A percentile compares a stretch with the other conserved stretches of the same genome.
Conservation (phyloP, 2,329 filamentous ascomycete genomes). For the Colletotrichum sp. region DNA sequence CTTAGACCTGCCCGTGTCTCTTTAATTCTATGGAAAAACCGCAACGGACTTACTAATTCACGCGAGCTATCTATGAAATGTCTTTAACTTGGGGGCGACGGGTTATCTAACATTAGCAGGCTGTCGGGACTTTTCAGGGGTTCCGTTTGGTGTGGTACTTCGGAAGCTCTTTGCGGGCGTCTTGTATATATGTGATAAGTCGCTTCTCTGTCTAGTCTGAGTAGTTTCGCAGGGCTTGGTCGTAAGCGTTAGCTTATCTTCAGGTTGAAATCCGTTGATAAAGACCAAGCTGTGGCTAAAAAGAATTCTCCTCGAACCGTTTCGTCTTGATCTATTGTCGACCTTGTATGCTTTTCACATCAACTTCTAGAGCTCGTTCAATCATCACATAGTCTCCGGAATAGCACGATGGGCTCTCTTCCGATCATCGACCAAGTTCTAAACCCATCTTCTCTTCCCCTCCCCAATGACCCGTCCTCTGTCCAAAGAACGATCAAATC, state of each 20-base stretch:
- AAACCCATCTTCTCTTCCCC: slow-evolving; percentile 2
- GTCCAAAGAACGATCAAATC: slow-evolving; percentile 30
- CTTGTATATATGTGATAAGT: not conserved
- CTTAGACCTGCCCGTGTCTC: not conserved
- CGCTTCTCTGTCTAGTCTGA: not conserved
- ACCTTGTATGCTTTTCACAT: not conserved
- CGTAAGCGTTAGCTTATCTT: not conserved
- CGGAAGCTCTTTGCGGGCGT: not conserved
- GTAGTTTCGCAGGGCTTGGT: not conserved
- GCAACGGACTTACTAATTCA: not conserved
- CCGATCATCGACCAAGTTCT: not conserved
- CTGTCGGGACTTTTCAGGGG: not conserved
- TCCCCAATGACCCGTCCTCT: slow-evolving; percentile 12
- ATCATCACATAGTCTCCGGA: not conserved
- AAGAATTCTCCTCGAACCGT: not conserved
- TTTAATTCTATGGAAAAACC: not conserved
- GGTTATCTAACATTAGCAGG: not conserved
- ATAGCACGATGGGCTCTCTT: not conserved
- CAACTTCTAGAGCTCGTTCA: not conserved
- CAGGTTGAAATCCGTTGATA: not conserved
- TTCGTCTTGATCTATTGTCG: not conserved
- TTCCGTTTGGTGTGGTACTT: not conserved
- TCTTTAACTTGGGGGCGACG: fast-evolving
- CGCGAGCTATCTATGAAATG: fast-evolving
- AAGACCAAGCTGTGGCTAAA: not conserved